phyloP scores from a whole-genome alignment of 352 stramenopile genomes.

The Pythium volutum region DNA sequence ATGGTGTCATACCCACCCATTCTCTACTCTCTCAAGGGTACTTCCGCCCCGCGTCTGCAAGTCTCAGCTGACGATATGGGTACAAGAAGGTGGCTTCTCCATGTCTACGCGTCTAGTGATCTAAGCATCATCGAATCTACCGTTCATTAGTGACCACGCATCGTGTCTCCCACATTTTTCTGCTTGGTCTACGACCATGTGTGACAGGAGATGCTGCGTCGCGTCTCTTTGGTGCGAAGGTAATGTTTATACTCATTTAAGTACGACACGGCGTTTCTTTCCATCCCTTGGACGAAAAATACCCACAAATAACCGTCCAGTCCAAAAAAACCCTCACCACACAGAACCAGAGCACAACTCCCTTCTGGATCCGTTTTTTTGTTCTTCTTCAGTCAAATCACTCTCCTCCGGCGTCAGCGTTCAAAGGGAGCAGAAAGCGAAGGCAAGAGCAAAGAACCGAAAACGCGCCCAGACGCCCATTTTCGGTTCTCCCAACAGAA shows the following conservation, averaged over 20 bases:
- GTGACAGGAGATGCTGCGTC: neutral
- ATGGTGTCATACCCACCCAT: neutral
- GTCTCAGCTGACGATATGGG: neutral
- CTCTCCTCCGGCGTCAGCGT: neutral
- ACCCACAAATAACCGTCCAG: constrained; percentile 14
- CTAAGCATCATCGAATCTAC: neutral
- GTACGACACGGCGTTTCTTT: constrained; percentile 18
- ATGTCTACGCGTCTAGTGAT: constrained; percentile 6
- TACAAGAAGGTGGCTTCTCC: neutral
- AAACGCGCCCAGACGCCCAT: neutral
- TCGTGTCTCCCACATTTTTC: neutral
- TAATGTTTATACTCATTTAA: constrained; percentile 8
- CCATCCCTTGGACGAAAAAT: neutral
- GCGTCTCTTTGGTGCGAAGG: neutral
- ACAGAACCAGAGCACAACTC: constrained; percentile 11
- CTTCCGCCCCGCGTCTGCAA: neutral
- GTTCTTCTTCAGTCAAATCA: constrained; percentile 8
- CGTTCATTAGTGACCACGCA: neutral
- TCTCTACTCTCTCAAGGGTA: neutral
- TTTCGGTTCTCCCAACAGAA: neutral
- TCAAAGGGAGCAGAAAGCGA: neutral
- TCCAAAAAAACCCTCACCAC: constrained; percentile 17
- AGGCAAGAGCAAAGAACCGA: neutral
- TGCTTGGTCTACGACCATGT: neutral
- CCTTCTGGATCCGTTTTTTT: constrained; percentile 8